A percentile compares a stretch with the other conserved stretches of the same genome.
phyloP scores from a whole-genome alignment of 768 basidiomycete species.

The Candolleomyces eurysporus region DNA sequence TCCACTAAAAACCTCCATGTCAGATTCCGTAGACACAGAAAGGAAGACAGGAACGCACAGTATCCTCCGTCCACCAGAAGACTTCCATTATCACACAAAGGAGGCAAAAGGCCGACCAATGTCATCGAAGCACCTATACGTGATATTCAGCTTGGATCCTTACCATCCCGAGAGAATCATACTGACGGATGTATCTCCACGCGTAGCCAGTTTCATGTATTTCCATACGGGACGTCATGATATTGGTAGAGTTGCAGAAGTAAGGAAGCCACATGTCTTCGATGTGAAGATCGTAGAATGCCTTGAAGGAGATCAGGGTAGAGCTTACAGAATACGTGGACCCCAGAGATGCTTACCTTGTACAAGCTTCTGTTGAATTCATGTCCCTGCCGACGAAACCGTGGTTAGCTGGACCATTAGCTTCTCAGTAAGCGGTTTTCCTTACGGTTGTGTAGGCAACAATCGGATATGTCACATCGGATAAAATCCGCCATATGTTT shows the following conservation, averaged over 20 bases:
- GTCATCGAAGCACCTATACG: constrained; percentile 91
- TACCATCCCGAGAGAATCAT: constrained; percentile 1
- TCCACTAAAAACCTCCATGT: constrained; percentile 54
- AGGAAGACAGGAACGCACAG: constrained; percentile 43
- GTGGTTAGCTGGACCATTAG: constrained; percentile 6
- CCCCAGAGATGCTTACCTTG: constrained; percentile 49
- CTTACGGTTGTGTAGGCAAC: constrained; percentile 85
- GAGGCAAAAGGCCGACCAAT: constrained; percentile 90
- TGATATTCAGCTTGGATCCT: neutral
- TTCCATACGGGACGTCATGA: constrained; percentile 94
- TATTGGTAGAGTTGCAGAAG: constrained; percentile 98
- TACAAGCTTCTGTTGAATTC: constrained; percentile 95
- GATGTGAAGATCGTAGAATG: constrained; percentile 92
- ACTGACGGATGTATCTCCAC: constrained; percentile 86
- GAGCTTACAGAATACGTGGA: neutral
- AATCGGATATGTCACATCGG: constrained; percentile 90
- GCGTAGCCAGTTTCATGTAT: constrained; percentile 99
- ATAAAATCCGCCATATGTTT: constrained; percentile 91
- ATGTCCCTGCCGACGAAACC: constrained; percentile 58
- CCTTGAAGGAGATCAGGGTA: constrained; percentile 34
- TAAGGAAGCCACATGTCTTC: constrained; percentile 99
- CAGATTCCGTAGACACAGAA: neutral
- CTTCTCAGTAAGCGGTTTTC: neutral
- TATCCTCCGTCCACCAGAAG: constrained; percentile 91
- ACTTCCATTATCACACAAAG: constrained; percentile 90